Evolutionary conservation across 106 monocot genomes (phyloP).

Genomic region (Dioscorea zingiberensis): DNA sequence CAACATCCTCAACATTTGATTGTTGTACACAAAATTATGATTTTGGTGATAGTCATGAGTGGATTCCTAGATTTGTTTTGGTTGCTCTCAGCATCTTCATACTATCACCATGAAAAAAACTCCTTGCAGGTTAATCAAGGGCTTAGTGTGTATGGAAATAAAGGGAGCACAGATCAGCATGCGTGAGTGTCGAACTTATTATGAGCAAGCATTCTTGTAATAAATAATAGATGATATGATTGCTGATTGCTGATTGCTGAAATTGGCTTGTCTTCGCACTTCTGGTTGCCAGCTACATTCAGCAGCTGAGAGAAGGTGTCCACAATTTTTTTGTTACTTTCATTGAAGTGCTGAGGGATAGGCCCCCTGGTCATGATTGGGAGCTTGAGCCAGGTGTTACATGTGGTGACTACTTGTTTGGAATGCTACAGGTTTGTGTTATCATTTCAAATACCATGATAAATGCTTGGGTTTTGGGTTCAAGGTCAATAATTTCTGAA

Average conservation of each 20-base stretch:
- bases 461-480: not conserved
- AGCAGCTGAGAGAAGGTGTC: constrained; percentile 94
- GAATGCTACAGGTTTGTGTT: constrained; percentile 81
- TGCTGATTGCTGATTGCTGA: not conserved
- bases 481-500: not conserved
- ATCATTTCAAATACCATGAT: not conserved
- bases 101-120: not conserved
- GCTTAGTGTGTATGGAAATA: constrained; percentile 94
- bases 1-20: too few relatives aligned
- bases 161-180: constrained; percentile 99
- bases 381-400: constrained; percentile 99
- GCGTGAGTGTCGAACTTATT: constrained; percentile 52
- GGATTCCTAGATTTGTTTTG: too few relatives aligned
- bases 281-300: constrained; percentile 76
- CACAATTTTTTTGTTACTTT: constrained; percentile 99
- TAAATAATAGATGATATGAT: not conserved
- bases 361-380: constrained; percentile 98
- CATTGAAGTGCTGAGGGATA: constrained; percentile 93
- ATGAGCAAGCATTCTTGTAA: constrained; percentile 6
- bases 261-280: too few relatives aligned
- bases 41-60: too few relatives aligned
- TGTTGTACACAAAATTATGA: too few relatives aligned
- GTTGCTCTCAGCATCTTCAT: too few relatives aligned
- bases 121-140: constrained; percentile 91
- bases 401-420: constrained; percentile 97